These are phyloP conservation scores for Backusella morwellensis DNA, from an alignment of 192 early-diverging fungal genomes.

Conservation along the genomic window DNA sequence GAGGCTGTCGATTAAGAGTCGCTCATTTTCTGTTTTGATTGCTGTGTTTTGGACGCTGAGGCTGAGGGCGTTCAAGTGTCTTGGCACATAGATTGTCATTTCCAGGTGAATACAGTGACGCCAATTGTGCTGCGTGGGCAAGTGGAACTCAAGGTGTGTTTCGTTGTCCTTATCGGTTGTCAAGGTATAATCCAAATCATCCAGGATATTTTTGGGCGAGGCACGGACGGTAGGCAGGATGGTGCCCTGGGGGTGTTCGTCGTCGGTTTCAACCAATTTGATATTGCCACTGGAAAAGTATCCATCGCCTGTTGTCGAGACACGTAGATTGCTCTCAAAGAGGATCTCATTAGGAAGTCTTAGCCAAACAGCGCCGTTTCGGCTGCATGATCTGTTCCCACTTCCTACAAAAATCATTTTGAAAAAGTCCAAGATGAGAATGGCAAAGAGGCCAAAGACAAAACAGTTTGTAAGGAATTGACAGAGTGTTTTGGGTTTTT, in stretches of 20 bases:
- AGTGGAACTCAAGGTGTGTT: not conserved
- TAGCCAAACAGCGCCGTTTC: not conserved
- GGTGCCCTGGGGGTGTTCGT: not conserved
- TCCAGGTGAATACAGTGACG: not conserved
- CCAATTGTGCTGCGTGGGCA: not conserved
- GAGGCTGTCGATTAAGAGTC: not conserved
- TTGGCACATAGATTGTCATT: not conserved
- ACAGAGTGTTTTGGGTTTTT: not conserved
- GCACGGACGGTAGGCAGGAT: not conserved
- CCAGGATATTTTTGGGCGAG: not conserved
- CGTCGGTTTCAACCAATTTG: not conserved
- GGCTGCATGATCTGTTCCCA: not conserved
- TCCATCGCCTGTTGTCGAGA: not conserved
- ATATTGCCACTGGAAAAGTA: not conserved
- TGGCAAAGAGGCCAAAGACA: not conserved
- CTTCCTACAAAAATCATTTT: not conserved
- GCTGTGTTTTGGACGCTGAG: not conserved
- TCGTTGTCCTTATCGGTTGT: not conserved
- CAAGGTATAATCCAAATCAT: not conserved
- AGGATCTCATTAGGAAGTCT: not conserved
- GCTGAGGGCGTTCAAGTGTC: not conserved
- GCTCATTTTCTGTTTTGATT: not conserved
- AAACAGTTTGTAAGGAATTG: not conserved
- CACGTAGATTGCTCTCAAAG: not conserved
- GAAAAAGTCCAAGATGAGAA: not conserved